Conservation (phyloP, 352 stramenopile species). For the Phytophthora syringae region DNA sequence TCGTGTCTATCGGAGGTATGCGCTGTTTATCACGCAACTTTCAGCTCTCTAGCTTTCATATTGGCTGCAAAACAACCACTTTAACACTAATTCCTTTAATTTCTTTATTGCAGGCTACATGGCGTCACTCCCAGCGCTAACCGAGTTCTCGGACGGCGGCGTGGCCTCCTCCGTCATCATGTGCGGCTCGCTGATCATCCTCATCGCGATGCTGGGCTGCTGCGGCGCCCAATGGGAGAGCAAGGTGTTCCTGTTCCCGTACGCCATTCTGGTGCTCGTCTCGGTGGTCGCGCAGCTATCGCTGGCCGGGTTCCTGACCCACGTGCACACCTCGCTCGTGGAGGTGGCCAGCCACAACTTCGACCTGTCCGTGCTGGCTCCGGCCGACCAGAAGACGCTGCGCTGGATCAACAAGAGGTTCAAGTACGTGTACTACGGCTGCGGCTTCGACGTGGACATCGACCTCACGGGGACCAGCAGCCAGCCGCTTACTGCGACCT, state of each 20-base stretch:
- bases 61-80: conserved; percentile 7
- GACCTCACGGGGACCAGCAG: conserved; percentile 47
- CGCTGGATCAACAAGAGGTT: conserved; percentile 83
- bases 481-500: conserved; percentile 56
- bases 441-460: conserved; percentile 71
- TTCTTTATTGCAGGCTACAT: conserved; percentile 64
- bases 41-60: background rate
- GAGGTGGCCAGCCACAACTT: conserved; percentile 74
- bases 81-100: conserved; percentile 18
- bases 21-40: conserved; percentile 9
- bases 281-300: conserved; percentile 82
- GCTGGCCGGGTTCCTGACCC: conserved; percentile 81
- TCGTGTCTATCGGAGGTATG: conserved; percentile 81
- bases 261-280: conserved; percentile 78
- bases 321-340: conserved; percentile 78
- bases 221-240: conserved; percentile 87
- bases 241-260: conserved; percentile 88
- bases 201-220: conserved; percentile 80
- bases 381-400: conserved; percentile 68
- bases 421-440: conserved; percentile 77
- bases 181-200: conserved; percentile 78
- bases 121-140: conserved; percentile 79
- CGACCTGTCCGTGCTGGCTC: conserved; percentile 61
- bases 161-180: conserved; percentile 84
- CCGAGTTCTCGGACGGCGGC: conserved; percentile 80